These are phyloP conservation scores for Pezicula carpinea DNA, from an alignment of 2,329 filamentous ascomycete species.

Conservation along the genomic window DNA sequence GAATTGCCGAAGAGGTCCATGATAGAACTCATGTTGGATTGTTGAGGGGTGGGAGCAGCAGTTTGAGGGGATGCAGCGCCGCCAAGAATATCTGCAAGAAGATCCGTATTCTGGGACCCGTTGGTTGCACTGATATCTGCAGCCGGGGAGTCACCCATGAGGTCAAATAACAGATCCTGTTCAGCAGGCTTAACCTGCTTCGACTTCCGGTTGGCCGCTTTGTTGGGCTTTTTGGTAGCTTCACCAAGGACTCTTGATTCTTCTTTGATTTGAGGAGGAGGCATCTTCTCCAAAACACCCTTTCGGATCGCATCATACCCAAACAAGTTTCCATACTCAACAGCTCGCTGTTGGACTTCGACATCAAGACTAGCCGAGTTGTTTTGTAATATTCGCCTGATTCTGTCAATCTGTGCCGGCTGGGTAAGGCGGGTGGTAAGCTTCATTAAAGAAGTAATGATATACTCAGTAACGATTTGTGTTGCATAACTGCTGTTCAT, in stretches of 20 bases:
- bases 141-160: slow-evolving; percentile 78
- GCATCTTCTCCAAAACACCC: slow-evolving; percentile 97
- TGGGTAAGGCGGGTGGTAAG: slow-evolving; percentile 85
- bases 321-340: slow-evolving; percentile 96
- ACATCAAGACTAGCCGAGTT: slow-evolving; percentile 87
- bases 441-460: slow-evolving; percentile 92
- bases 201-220: slow-evolving; percentile 67
- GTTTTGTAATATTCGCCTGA: slow-evolving; percentile 71
- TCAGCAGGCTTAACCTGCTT: slow-evolving; percentile 80
- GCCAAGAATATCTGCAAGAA: slow-evolving; percentile 87
- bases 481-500: slow-evolving; percentile 92
- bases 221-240: slow-evolving; percentile 63
- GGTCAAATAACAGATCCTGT: slow-evolving; percentile 83
- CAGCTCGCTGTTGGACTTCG: slow-evolving; percentile 91
- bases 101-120: slow-evolving; percentile 40
- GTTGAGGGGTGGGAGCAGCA: slow-evolving; percentile 47
- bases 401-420: slow-evolving; percentile 76
- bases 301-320: slow-evolving; percentile 79
- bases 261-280: slow-evolving; percentile 92
- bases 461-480: slow-evolving; percentile 90
- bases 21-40: slow-evolving; percentile 64
- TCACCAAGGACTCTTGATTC: slow-evolving; percentile 87
- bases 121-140: slow-evolving; percentile 45
- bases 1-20: slow-evolving; percentile 78
- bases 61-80: slow-evolving; percentile 51